A percentile compares a stretch with the other conserved stretches of the same genome.
phyloP scores from a whole-genome alignment of 305 asterid species.

The Plantago coronopus region DNA sequence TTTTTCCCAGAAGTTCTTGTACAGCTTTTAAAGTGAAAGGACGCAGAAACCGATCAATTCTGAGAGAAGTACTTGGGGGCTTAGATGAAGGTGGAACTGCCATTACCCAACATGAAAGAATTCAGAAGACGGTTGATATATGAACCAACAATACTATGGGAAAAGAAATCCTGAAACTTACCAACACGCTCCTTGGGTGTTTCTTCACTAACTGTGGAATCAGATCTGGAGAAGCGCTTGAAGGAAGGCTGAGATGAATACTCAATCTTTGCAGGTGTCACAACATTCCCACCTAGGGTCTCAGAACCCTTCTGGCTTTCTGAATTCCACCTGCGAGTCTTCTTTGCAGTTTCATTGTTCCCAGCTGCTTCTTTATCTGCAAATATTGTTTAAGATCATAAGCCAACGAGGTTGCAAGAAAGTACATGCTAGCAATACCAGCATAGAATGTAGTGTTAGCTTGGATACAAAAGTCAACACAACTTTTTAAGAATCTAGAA shows the following conservation, averaged over 20 bases:
- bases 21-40: slow-evolving; percentile 83
- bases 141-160: slow-evolving; percentile 3
- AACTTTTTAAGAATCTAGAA: no score
- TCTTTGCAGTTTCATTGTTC: slow-evolving; percentile 51
- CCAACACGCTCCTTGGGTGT: slow-evolving; percentile 75
- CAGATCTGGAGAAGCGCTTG: slow-evolving; percentile 40
- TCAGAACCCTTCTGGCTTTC: slow-evolving; percentile 49
- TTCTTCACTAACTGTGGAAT: slow-evolving; percentile 38
- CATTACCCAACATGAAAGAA: slow-evolving; percentile 17
- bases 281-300: slow-evolving; percentile 33
- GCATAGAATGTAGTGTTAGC: background rate
- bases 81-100: slow-evolving; percentile 77
- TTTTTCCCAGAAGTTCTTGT: slow-evolving; percentile 75
- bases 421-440: background rate
- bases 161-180: slow-evolving; percentile 28
- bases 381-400: slow-evolving; percentile 13
- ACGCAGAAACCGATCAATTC: slow-evolving; percentile 80
- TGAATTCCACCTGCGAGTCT: slow-evolving; percentile 61
- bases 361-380: slow-evolving; percentile 50
- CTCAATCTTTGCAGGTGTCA: slow-evolving; percentile 38
- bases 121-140: slow-evolving; percentile 17
- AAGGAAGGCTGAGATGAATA: slow-evolving; percentile 36
- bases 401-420: slow-evolving; percentile 6
- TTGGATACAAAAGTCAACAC: background rate
- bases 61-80: slow-evolving; percentile 66